Conservation (phyloP, 2,329 filamentous ascomycete genomes). For the Zasmidium citrigriseum region DNA sequence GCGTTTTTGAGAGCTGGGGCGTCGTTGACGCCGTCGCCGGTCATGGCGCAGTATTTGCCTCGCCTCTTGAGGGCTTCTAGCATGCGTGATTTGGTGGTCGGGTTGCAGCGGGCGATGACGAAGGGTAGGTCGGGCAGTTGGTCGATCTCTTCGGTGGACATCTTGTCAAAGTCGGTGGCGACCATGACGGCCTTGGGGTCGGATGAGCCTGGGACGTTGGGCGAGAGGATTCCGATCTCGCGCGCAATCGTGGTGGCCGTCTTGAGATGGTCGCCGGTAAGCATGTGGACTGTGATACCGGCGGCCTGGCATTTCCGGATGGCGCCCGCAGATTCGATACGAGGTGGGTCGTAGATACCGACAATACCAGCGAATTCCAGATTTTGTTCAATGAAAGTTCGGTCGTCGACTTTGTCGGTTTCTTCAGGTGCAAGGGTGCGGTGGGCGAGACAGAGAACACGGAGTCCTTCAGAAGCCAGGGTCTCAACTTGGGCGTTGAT, state of each 20-base stretch:
- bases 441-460: constrained; percentile 34
- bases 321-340: constrained; percentile 37
- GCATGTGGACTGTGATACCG: constrained; percentile 53
- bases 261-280: constrained; percentile 50
- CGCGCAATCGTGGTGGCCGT: constrained; percentile 50
- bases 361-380: constrained; percentile 34
- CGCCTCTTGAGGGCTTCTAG: constrained; percentile 47
- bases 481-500: constrained; percentile 31
- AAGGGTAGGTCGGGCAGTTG: constrained; percentile 43
- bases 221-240: constrained; percentile 46
- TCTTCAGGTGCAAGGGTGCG: constrained; percentile 16
- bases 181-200: constrained; percentile 42
- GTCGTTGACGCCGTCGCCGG: constrained; percentile 51
- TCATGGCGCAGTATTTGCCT: constrained; percentile 44
- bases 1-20: constrained; percentile 48
- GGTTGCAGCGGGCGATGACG: constrained; percentile 49
- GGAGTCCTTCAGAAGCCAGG: constrained; percentile 35
- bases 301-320: constrained; percentile 48
- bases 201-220: constrained; percentile 26
- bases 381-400: constrained; percentile 27
- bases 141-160: constrained; percentile 47
- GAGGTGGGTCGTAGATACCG: constrained; percentile 64
- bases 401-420: constrained; percentile 15
- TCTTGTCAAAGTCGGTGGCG: constrained; percentile 46
- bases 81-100: constrained; percentile 51